Percentiles rank a stretch among this genome's conserved stretches.
phyloP scores from a whole-genome alignment of 2,329 filamentous ascomycete species.

The Fusarium luffae region DNA sequence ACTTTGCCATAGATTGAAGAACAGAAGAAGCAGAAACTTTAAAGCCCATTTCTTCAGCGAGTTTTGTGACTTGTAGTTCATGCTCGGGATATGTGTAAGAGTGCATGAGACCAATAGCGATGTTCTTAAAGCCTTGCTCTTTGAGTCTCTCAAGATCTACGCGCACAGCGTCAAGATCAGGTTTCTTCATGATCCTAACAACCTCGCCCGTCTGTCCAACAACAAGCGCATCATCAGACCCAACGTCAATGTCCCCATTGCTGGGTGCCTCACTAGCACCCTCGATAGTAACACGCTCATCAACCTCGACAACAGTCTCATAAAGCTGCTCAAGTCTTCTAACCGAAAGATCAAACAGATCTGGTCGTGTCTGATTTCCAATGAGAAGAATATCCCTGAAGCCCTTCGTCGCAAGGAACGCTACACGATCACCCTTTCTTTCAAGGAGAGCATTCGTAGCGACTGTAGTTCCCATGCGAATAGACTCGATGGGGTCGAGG shows the following conservation, averaged over 20 bases:
- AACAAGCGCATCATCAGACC: constrained; percentile 66
- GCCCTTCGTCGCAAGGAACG: constrained; percentile 76
- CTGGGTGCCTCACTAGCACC: constrained; percentile 78
- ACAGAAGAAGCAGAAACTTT: constrained; percentile 52
- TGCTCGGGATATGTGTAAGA: constrained; percentile 74
- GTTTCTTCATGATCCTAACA: constrained; percentile 71
- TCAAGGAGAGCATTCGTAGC: constrained; percentile 82
- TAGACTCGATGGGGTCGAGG: constrained; percentile 64
- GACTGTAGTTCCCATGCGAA: constrained; percentile 84
- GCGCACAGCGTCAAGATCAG: constrained; percentile 65
- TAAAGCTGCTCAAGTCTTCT: constrained; percentile 75
- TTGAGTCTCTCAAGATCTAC: constrained; percentile 69
- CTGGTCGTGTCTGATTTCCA: constrained; percentile 77
- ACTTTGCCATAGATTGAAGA: constrained; percentile 57
- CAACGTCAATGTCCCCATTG: constrained; percentile 58
- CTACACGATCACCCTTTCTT: constrained; percentile 77
- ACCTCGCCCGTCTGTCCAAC: constrained; percentile 75
- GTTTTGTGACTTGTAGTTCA: constrained; percentile 50
- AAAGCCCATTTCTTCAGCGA: constrained; percentile 57
- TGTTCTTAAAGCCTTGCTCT: constrained; percentile 64
- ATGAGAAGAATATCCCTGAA: constrained; percentile 79
- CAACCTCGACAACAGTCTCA: constrained; percentile 76
- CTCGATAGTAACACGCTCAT: constrained; percentile 78
- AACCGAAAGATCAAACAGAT: constrained; percentile 79
- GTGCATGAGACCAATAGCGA: constrained; percentile 75